Evolutionary conservation across 208 protist species (phyloP), one percentile per base, ranked within the genome.

Genomic region (Acanthamoeba sp.): DNA sequence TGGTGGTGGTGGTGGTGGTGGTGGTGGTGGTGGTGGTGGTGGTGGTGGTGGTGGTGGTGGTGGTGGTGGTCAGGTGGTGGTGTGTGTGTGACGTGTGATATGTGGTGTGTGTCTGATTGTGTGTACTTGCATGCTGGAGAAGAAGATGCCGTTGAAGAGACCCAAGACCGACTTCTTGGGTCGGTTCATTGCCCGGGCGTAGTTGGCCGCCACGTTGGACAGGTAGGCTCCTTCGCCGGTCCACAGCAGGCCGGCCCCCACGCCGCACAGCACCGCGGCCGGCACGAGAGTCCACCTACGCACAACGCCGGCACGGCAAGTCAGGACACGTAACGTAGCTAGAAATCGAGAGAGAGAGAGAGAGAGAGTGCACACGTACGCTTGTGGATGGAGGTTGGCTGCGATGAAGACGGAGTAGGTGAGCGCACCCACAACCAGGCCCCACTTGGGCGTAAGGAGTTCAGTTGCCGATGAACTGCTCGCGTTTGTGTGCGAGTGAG

Each of bases 91-190:
- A 1, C 48, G 48, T 55, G 48, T 12, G 16, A 18, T 55, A 18
- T 22, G 48, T 52, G 16, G 16, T 18, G 14, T 22, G 48, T 10
- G 42, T n/a, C n/a, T 10, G 42, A 48, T 48, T 20, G 3, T 20
- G 48, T 1, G 48, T 18, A 55, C 48, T 18, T 59, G 48, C 20
- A 87, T 45, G 76, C 38, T 34, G 29, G 32, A 6, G 16, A 87
- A 32, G 40, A 87, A 87, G 48, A 55, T 55, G 40, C 76, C 76
- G 40, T 87, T 87, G 42, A 87, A 87, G 42, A 87, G 48, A n/a
- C 76, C 76, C 76, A 87, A 7, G 24, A 57, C 76, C 10, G 76
- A 87, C 34, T 57, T 45, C n/a, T 18, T 55, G 7, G 76, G 76
- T 27, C n/a, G n/a, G 48, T 55, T 55, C n/a, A 29, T 87, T 4